phyloP scores from a whole-genome alignment of 768 basidiomycete species.

The Boletales sp. region DNA sequence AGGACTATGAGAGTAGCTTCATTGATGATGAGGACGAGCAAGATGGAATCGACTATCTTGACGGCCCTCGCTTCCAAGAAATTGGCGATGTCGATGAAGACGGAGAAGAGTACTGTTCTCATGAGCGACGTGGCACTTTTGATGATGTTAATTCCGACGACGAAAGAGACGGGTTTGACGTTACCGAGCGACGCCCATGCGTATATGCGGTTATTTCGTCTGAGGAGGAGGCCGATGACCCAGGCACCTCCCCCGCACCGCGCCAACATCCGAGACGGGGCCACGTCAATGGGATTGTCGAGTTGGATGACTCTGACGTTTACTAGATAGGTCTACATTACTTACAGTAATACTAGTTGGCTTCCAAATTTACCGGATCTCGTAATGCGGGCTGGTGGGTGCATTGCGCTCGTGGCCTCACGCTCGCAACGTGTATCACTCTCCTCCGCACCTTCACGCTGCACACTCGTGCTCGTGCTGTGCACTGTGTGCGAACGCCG shows the following conservation, averaged over 20 bases:
- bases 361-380: too few relatives aligned
- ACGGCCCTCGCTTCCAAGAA: conserved; percentile 23
- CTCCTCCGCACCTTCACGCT: conserved; percentile 17
- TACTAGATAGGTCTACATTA: not conserved
- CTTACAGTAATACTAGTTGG: not conserved
- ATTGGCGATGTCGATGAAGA: conserved; percentile 13
- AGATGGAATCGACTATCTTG: not conserved
- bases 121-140: not conserved
- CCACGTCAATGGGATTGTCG: conserved; percentile 2
- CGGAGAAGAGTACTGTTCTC: not conserved
- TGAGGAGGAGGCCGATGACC: conserved; percentile 20
- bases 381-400: too few relatives aligned
- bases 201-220: conserved; percentile 7
- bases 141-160: conserved; percentile 13
- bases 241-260: not conserved
- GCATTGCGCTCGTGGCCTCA: conserved; percentile 15
- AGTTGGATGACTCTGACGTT: conserved; percentile 22
- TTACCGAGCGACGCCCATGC: not conserved
- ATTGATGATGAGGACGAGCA: conserved; percentile 46
- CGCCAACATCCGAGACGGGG: not conserved
- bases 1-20: conserved; percentile 51
- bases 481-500: conserved; percentile 15
- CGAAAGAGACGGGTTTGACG: not conserved
- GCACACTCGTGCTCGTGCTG: conserved; percentile 33
- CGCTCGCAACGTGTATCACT: conserved; percentile 24